These are phyloP conservation scores for Diplodia seriata DNA, from an alignment of 2,329 filamentous ascomycete genomes.

Conservation along the genomic window DNA sequence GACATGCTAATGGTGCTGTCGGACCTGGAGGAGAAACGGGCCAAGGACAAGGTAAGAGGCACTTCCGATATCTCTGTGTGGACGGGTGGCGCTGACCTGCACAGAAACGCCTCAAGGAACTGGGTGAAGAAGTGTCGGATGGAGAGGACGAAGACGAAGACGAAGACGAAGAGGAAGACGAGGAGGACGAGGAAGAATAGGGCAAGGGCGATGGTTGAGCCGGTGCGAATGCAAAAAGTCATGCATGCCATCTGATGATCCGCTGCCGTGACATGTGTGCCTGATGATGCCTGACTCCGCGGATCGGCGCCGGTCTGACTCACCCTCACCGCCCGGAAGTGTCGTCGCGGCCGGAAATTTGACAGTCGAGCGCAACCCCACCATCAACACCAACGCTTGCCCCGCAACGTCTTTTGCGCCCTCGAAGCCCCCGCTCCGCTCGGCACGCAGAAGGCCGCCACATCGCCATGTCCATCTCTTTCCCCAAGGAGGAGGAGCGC, in stretches of 20 bases:
- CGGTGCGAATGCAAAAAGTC: conserved; percentile 12
- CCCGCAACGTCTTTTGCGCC: conserved; percentile 24
- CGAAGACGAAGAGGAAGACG: conserved; percentile 54
- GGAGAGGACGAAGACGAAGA: conserved; percentile 48
- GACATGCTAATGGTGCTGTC: conserved; percentile 57
- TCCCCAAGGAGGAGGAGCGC: conserved; percentile 87
- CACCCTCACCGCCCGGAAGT: conserved; percentile 30
- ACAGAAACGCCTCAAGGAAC: conserved; percentile 56
- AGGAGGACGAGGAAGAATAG: conserved; percentile 48
- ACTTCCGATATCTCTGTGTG: background rate
- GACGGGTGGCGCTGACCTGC: conserved; percentile 35
- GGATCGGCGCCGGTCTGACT: conserved; percentile 27
- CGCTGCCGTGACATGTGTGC: background rate
- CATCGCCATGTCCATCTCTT: conserved; percentile 48
- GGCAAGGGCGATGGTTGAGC: background rate
- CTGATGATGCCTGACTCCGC: conserved; percentile 4
- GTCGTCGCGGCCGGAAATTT: conserved; percentile 29
- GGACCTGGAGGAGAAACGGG: conserved; percentile 56
- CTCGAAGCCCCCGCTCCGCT: conserved; percentile 13
- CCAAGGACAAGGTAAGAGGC: conserved; percentile 47
- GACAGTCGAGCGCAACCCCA: conserved; percentile 21
- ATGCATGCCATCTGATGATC: background rate
- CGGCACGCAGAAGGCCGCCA: conserved; percentile 30
- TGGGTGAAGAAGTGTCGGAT: conserved; percentile 53
- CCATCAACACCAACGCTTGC: conserved; percentile 28